Evolutionary conservation across 768 basidiomycete species (phyloP).

Genomic region (Tremella fuciformis): DNA sequence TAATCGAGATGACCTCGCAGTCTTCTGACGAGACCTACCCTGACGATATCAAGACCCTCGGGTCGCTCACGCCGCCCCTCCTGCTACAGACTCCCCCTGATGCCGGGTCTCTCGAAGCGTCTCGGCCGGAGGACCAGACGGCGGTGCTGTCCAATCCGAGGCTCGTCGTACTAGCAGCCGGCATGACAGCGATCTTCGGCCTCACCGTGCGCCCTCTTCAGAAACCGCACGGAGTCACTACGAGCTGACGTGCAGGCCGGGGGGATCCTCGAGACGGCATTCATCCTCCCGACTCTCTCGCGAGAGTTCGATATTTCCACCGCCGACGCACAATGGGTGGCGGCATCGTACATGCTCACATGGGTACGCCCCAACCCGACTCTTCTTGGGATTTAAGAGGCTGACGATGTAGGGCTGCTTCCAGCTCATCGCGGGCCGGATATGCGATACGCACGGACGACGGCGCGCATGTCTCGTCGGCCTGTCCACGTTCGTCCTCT

Average conservation of each 20-base stretch:
- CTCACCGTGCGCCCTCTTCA: too few relatives aligned
- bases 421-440: constrained; percentile 12
- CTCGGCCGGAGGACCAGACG: too few relatives aligned
- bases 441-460: constrained; percentile 14
- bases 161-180: too few relatives aligned
- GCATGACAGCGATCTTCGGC: too few relatives aligned
- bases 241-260: neutral
- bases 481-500: neutral
- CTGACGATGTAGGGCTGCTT: constrained; percentile 10
- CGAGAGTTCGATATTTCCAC: constrained; percentile 4
- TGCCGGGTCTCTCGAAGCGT: too few relatives aligned
- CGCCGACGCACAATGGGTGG: constrained; percentile 9
- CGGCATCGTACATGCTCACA: constrained; percentile 8
- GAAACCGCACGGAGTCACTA: too few relatives aligned
- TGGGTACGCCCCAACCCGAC: constrained; percentile 1
- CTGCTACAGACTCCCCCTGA: too few relatives aligned
- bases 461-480: constrained; percentile 5
- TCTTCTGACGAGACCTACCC: too few relatives aligned
- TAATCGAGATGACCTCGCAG: too few relatives aligned
- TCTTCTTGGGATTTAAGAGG: neutral
- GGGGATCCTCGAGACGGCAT: constrained; percentile 1
- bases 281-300: constrained; percentile 5
- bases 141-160: too few relatives aligned
- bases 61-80: too few relatives aligned
- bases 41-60: too few relatives aligned